Conservation (phyloP, 371 early-diverging fungal species). For the Rhizopus delemar region DNA sequence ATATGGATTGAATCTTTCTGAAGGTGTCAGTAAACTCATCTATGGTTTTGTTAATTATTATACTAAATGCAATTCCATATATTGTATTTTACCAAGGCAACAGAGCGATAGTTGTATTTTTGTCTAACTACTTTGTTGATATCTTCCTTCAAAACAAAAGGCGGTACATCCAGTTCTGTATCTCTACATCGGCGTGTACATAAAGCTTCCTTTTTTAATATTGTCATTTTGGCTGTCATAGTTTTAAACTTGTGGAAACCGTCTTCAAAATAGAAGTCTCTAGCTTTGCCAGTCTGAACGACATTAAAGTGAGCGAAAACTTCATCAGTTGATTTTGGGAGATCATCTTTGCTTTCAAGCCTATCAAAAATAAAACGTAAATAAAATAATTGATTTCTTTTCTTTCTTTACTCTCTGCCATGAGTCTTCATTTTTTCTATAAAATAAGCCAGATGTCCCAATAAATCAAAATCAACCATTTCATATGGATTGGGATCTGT, state of each 20-base stretch:
- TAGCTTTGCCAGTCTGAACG: background rate
- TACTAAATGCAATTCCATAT: constrained; percentile 1
- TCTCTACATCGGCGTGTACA: constrained; percentile 4
- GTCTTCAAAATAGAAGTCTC: constrained; percentile 28
- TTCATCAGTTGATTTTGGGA: background rate
- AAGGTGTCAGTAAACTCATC: constrained; percentile 61
- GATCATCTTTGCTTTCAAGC: background rate
- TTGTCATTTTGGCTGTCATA: constrained; percentile 27
- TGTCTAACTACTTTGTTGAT: constrained; percentile 7
- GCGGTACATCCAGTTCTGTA: constrained; percentile 2
- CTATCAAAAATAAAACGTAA: background rate
- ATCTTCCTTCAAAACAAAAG: constrained; percentile 2
- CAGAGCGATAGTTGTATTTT: constrained; percentile 22
- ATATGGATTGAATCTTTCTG: constrained; percentile 47
- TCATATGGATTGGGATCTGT: constrained; percentile 27
- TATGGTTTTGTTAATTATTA: constrained; percentile 13
- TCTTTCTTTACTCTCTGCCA: background rate
- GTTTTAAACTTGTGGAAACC: constrained; percentile 18
- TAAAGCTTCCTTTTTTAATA: constrained; percentile 12
- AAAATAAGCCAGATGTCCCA: constrained; percentile 43
- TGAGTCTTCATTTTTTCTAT: constrained; percentile 12
- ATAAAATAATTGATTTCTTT: background rate
- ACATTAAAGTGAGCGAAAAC: background rate
- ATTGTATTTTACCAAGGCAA: constrained; percentile 30
- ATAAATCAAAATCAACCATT: constrained; percentile 31